phyloP scores from a whole-genome alignment of 345 rosid genomes.

The Rhizophora apiculata region DNA sequence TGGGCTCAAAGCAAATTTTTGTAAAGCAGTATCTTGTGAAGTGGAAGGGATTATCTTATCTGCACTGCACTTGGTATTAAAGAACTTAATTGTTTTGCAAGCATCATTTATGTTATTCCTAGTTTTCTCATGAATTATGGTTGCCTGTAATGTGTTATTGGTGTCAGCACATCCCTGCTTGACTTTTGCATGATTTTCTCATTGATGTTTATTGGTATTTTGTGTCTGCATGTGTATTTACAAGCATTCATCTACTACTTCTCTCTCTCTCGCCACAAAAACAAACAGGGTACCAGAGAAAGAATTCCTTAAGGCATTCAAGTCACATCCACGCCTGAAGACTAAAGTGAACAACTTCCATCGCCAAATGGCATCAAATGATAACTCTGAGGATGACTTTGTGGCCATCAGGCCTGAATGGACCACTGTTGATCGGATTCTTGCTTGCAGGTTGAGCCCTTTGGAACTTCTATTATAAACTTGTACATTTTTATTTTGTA shows the following conservation, averaged over 20 bases:
- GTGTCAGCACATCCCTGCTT: constrained; percentile 3
- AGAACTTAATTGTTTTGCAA: not conserved
- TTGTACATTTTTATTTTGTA: not conserved
- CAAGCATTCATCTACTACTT: constrained; percentile 8
- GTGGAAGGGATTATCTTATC: constrained; percentile 97
- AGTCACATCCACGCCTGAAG: constrained; percentile 83
- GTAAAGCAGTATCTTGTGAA: constrained; percentile 97
- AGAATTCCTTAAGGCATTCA: constrained; percentile 87
- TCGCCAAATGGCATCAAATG: constrained; percentile 63
- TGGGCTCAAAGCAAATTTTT: constrained; percentile 66
- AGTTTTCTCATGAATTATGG: not conserved
- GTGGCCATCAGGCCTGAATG: constrained; percentile 95
- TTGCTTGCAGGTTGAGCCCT: constrained; percentile 71
- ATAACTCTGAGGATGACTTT: constrained; percentile 74
- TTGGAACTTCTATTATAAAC: not conserved
- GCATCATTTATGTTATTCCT: not conserved
- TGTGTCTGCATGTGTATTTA: constrained; percentile 7
- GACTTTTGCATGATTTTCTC: not conserved
- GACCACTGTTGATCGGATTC: constrained; percentile 97
- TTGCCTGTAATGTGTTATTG: constrained; percentile 1
- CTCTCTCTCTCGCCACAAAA: not conserved
- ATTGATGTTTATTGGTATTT: not conserved
- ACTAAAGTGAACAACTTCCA: constrained; percentile 88
- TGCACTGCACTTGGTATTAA: constrained; percentile 88
- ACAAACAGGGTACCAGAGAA: constrained; percentile 82